Percentiles rank a stretch among this genome's conserved stretches.
These are phyloP conservation scores for Fragilaria radians DNA, from an alignment of 108 stramenopile species.

Conservation along the genomic window DNA sequence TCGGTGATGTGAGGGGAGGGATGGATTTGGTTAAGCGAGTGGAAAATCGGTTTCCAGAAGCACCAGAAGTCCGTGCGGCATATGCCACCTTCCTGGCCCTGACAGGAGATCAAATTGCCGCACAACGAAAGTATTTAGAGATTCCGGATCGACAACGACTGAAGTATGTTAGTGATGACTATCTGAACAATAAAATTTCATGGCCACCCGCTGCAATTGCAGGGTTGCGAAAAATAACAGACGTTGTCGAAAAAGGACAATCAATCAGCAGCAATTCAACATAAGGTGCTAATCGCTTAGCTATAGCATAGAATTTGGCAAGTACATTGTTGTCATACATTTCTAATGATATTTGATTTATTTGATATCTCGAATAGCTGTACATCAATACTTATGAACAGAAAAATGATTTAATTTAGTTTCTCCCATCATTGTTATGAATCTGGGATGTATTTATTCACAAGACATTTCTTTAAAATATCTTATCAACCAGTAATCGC, in stretches of 20 bases:
- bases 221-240: slow-evolving; percentile 34
- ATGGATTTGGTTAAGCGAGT: slow-evolving; percentile 70
- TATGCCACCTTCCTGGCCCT: slow-evolving; percentile 57
- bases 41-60: slow-evolving; percentile 82
- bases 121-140: slow-evolving; percentile 69
- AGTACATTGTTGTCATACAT: too few relatives aligned
- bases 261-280: too few relatives aligned
- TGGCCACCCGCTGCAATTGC: slow-evolving; percentile 75
- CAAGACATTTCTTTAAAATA: too few relatives aligned
- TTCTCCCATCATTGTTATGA: too few relatives aligned
- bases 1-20: slow-evolving; percentile 52
- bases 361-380: too few relatives aligned
- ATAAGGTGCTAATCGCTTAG: too few relatives aligned
- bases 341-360: too few relatives aligned
- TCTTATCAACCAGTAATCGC: too few relatives aligned
- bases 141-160: slow-evolving; percentile 70
- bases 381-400: too few relatives aligned
- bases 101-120: slow-evolving; percentile 59
- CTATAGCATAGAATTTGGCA: too few relatives aligned
- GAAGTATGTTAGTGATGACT: slow-evolving; percentile 50
- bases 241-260: slow-evolving; percentile 14
- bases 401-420: too few relatives aligned
- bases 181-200: slow-evolving; percentile 44
- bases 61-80: slow-evolving; percentile 77
- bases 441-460: too few relatives aligned